phyloP scores from a whole-genome alignment of 2,329 filamentous ascomycete genomes.

The Fusarium metavorans region DNA sequence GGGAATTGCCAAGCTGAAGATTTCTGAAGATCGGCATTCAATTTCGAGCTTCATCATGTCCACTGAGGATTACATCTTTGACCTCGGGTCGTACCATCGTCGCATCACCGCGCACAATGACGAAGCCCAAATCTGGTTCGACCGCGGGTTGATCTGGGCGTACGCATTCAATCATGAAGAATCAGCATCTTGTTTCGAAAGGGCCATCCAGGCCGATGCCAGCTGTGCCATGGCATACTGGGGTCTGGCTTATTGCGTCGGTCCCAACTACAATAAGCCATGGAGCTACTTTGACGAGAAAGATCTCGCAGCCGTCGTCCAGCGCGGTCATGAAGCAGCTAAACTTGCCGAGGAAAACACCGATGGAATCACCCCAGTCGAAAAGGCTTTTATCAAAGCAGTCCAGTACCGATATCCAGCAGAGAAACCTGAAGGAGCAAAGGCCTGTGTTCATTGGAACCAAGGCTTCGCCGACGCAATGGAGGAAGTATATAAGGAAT shows the following conservation, averaged over 20 bases:
- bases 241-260: conserved; percentile 77
- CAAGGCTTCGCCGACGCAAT: conserved; percentile 54
- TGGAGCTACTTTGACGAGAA: conserved; percentile 77
- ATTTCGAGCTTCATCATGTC: background rate
- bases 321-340: conserved; percentile 7
- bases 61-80: background rate
- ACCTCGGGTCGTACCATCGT: conserved; percentile 24
- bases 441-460: conserved; percentile 59
- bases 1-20: background rate
- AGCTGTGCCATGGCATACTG: conserved; percentile 74
- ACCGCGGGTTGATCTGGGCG: conserved; percentile 78
- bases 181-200: conserved; percentile 72
- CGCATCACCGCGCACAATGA: conserved; percentile 8
- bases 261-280: conserved; percentile 82
- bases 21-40: background rate
- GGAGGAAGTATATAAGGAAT: conserved; percentile 49
- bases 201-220: conserved; percentile 66
- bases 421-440: conserved; percentile 51
- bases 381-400: conserved; percentile 73
- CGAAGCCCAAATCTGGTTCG: conserved; percentile 71
- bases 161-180: conserved; percentile 85
- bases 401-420: conserved; percentile 70
- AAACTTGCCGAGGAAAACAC: conserved; percentile 2
- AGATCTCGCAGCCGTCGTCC: conserved; percentile 59
- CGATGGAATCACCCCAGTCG: conserved; percentile 46